A percentile compares a stretch with the other conserved stretches of the same genome.
phyloP scores from a whole-genome alignment of 1,284 basidiomycete genomes.

The Ceratobasidium sp. region DNA sequence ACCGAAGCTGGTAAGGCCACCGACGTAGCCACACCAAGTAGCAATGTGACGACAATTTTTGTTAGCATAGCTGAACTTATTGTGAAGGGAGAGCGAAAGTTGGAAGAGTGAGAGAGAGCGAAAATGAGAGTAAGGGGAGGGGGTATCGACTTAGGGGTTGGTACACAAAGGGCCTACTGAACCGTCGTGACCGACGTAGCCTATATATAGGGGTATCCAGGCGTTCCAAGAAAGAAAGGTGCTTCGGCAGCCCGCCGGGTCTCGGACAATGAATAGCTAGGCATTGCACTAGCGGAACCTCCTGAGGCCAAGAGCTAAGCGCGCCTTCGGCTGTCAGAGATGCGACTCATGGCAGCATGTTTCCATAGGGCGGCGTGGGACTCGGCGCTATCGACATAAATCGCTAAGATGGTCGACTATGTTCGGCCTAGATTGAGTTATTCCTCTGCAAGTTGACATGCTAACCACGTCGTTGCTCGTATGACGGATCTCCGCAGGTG shows the following conservation, averaged over 20 bases:
- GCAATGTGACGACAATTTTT: not conserved
- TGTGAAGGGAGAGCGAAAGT: not conserved
- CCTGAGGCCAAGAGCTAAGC: slow-evolving; percentile 28
- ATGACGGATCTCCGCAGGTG: slow-evolving; percentile 12
- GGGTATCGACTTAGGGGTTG: not conserved
- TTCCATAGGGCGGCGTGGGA: slow-evolving; percentile 19
- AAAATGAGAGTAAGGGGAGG: slow-evolving; percentile 4
- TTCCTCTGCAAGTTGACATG: not conserved
- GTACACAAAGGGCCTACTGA: slow-evolving; percentile 1
- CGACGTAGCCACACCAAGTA: slow-evolving; percentile 25
- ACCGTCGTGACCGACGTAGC: not conserved
- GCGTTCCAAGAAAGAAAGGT: not conserved
- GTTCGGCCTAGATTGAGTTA: not conserved
- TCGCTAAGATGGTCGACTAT: no score
- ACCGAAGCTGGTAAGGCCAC: slow-evolving; percentile 30
- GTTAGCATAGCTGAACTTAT: slow-evolving; percentile 9
- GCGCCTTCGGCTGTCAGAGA: slow-evolving; percentile 16
- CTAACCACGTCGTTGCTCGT: not conserved
- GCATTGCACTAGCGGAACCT: not conserved
- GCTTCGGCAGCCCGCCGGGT: slow-evolving; percentile 2
- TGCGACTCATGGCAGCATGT: not conserved
- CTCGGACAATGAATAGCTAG: slow-evolving; percentile 16
- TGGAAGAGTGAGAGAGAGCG: not conserved
- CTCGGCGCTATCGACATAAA: not conserved
- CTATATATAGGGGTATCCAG: not conserved